phyloP scores from a whole-genome alignment of 176 grass and related monocot species.

The Saccharum officinarum region DNA sequence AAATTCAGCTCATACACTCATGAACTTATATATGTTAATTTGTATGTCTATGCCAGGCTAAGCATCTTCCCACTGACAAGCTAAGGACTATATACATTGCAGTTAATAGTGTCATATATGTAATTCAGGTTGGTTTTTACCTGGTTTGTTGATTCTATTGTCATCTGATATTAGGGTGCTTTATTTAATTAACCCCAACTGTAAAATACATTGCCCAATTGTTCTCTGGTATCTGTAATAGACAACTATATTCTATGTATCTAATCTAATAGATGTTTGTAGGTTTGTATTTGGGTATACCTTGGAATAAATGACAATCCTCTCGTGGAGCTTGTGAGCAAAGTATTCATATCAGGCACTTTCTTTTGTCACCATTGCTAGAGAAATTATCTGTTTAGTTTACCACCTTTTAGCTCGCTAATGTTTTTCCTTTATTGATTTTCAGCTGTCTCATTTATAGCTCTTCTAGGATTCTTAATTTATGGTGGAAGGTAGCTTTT shows the following conservation, averaged over 20 bases:
- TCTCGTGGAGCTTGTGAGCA: constrained; percentile 56
- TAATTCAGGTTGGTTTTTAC: constrained; percentile 66
- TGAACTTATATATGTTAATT: constrained; percentile 6
- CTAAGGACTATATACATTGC: constrained; percentile 65
- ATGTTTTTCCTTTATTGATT: constrained; percentile 25
- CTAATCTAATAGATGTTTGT: not conserved
- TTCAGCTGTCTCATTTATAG: constrained; percentile 80
- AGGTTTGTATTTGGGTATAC: constrained; percentile 88
- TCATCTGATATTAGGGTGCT: not conserved
- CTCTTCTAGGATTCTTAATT: constrained; percentile 70
- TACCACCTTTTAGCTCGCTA: constrained; percentile 12
- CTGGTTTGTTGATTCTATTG: not conserved
- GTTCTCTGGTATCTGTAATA: not conserved
- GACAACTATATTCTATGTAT: constrained; percentile 7
- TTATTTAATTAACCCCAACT: not conserved
- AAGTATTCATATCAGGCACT: constrained; percentile 81
- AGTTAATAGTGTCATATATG: constrained; percentile 67
- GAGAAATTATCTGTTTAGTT: constrained; percentile 9
- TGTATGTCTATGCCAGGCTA: constrained; percentile 49
- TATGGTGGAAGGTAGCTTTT: constrained; percentile 84
- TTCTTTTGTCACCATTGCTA: not conserved
- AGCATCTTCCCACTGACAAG: constrained; percentile 71
- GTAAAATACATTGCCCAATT: not conserved
- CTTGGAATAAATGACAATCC: constrained; percentile 61
- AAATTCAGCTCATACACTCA: not conserved